A percentile compares a stretch with the other conserved stretches of the same genome.
These are phyloP conservation scores for Phytophthora brassicae DNA, from an alignment of 352 stramenopile species.

Conservation along the genomic window DNA sequence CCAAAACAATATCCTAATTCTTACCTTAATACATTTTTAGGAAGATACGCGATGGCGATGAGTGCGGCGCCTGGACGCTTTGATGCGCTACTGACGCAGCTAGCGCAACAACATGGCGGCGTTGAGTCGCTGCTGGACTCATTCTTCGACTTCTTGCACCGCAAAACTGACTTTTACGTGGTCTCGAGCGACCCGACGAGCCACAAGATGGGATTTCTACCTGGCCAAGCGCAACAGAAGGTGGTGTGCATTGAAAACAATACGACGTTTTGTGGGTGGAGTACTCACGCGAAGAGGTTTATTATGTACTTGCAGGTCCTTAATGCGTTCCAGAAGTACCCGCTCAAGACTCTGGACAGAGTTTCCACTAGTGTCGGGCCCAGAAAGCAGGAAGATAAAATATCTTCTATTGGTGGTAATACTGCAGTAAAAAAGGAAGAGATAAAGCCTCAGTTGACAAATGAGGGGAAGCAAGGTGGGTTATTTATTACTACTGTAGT, in stretches of 20 bases:
- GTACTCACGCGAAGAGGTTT: neutral
- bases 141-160: constrained; percentile 97
- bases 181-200: constrained; percentile 50
- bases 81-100: constrained; percentile 90
- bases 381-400: neutral
- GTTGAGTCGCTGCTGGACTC: constrained; percentile 97
- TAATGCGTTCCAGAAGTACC: constrained; percentile 64
- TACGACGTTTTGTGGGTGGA: neutral
- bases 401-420: too few relatives aligned
- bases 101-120: constrained; percentile 93
- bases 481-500: too few relatives aligned
- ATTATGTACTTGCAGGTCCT: constrained; percentile 41
- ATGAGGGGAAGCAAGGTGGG: constrained; percentile 70
- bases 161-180: constrained; percentile 98
- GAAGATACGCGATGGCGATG: constrained; percentile 21
- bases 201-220: constrained; percentile 65
- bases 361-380: neutral
- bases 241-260: constrained; percentile 11
- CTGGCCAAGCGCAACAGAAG: constrained; percentile 62
- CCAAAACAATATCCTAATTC: too few relatives aligned
- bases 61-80: constrained; percentile 39
- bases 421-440: neutral
- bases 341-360: constrained; percentile 60
- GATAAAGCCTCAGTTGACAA: constrained; percentile 35
- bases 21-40: too few relatives aligned